These are phyloP conservation scores for Heliocybe sulcata DNA, from an alignment of 1,284 basidiomycete species.

Conservation along the genomic window DNA sequence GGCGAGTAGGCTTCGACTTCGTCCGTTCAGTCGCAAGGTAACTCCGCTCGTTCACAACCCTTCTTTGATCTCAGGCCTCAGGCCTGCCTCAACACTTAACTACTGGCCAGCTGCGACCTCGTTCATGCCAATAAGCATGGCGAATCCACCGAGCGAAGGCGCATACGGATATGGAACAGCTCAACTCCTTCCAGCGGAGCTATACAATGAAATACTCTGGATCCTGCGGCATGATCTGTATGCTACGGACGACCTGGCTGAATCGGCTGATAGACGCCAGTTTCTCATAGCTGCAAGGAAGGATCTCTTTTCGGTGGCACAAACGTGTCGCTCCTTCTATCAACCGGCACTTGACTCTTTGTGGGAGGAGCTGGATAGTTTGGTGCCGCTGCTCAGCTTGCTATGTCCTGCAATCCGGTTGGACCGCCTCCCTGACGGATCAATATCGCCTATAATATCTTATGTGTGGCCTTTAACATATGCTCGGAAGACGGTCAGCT, in stretches of 20 bases:
- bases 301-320: not conserved
- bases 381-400: not conserved
- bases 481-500: not conserved
- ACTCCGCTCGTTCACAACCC: too few relatives aligned
- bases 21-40: too few relatives aligned
- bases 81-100: too few relatives aligned
- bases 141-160: too few relatives aligned
- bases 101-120: too few relatives aligned
- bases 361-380: not conserved
- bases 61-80: too few relatives aligned
- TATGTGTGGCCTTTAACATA: not conserved
- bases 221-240: not conserved
- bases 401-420: not conserved
- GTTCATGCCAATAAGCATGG: too few relatives aligned
- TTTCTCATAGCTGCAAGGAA: not conserved
- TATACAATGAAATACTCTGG: not conserved
- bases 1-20: constrained; percentile 27
- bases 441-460: not conserved
- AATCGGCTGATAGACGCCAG: too few relatives aligned
- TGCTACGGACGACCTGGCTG: not conserved
- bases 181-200: not conserved
- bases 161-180: too few relatives aligned
- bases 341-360: not conserved
- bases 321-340: not conserved
- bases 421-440: not conserved